phyloP scores from a whole-genome alignment of 169 alveolate species.

The Cryptosporidium tyzzeri region DNA sequence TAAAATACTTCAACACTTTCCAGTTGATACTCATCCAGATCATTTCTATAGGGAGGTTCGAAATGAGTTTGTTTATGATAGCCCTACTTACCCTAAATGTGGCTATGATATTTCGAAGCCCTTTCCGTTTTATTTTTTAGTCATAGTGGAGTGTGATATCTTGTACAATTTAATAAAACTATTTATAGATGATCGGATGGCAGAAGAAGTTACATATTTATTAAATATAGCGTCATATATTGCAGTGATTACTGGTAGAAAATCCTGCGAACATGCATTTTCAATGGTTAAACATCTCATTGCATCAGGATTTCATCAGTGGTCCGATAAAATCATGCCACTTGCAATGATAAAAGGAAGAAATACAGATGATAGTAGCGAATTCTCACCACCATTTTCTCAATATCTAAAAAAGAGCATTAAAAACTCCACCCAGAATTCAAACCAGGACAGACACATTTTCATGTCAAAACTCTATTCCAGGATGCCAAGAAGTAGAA shows the following conservation, averaged over 20 bases:
- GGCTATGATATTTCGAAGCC: constrained; percentile 64
- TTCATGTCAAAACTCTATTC: constrained; percentile 69
- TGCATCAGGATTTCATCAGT: constrained; percentile 56
- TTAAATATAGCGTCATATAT: constrained; percentile 39
- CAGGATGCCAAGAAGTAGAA: constrained; percentile 68
- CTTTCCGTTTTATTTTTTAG: constrained; percentile 47
- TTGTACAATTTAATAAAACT: constrained; percentile 19
- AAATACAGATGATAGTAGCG: background rate
- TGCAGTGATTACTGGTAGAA: constrained; percentile 42
- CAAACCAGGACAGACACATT: constrained; percentile 25
- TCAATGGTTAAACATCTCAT: constrained; percentile 62
- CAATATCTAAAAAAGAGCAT: background rate
- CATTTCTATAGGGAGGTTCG: constrained; percentile 37
- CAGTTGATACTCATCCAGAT: constrained; percentile 46
- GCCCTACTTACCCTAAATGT: constrained; percentile 71
- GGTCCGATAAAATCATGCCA: constrained; percentile 59
- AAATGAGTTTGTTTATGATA: constrained; percentile 50
- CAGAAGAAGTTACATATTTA: constrained; percentile 36
- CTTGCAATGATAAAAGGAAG: constrained; percentile 17
- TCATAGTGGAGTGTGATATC: constrained; percentile 61
- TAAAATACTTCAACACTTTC: constrained; percentile 19
- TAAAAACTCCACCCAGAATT: background rate
- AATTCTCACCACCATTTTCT: constrained; percentile 27
- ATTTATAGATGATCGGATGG: constrained; percentile 72
- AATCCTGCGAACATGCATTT: constrained; percentile 32